Conservation (phyloP, 345 rosid species). For the Rhodamnia rubescens region DNA sequence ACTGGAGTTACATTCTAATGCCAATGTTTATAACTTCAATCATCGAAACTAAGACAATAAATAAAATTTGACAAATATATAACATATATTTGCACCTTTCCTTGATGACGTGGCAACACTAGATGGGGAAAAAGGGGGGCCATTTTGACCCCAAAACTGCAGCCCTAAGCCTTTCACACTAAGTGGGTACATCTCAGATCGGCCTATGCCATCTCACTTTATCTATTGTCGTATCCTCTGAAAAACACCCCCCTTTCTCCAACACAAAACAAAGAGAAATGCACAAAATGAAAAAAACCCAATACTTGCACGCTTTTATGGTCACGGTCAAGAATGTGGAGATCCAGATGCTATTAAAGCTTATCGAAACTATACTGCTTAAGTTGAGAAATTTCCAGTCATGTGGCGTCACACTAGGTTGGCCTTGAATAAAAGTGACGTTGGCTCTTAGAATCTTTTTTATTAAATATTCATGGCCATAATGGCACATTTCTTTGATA, state of each 20-base stretch:
- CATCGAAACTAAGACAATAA: background rate
- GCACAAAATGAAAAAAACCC: background rate
- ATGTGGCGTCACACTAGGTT: background rate
- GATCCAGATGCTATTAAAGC: background rate
- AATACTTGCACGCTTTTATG: background rate
- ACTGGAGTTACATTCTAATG: background rate
- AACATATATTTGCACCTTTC: background rate
- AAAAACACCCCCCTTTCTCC: background rate
- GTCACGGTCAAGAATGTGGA: background rate
- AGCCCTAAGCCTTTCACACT: background rate
- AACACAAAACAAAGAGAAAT: background rate
- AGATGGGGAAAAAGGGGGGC: background rate
- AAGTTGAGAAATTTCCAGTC: background rate
- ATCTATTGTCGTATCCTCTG: background rate
- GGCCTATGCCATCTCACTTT: background rate
- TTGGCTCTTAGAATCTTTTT: background rate
- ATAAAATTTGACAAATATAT: background rate
- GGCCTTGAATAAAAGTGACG: background rate
- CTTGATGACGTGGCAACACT: background rate
- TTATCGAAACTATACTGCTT: background rate
- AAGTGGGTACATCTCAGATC: background rate
- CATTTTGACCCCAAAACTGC: background rate
- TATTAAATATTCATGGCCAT: background rate
- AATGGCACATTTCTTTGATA: background rate
- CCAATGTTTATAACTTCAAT: background rate